Conservation (phyloP, 2,329 filamentous ascomycete species). For the Metarhizium anisopliae region DNA sequence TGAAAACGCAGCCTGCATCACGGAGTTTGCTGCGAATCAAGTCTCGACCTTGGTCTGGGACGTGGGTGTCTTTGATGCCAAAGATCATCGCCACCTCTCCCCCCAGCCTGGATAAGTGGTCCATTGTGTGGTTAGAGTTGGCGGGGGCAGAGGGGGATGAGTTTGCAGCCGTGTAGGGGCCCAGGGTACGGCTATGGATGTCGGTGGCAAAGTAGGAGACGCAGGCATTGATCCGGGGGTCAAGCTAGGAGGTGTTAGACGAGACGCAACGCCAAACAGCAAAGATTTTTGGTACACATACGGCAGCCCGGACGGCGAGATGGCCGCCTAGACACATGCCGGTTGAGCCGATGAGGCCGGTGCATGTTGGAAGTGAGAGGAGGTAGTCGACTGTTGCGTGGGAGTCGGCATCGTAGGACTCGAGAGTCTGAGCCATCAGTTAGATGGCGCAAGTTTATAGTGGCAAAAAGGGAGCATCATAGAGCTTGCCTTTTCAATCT, state of each 20-base stretch:
- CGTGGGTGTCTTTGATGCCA: constrained; percentile 83
- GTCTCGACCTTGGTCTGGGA: constrained; percentile 73
- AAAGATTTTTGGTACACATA: constrained; percentile 21
- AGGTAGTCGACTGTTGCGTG: constrained; percentile 59
- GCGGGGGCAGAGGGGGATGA: constrained; percentile 27
- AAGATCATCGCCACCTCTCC: constrained; percentile 88
- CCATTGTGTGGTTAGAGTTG: constrained; percentile 41
- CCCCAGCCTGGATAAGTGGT: constrained; percentile 55
- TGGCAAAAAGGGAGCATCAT: background rate
- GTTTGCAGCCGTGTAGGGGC: constrained; percentile 44
- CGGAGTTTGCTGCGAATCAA: constrained; percentile 75
- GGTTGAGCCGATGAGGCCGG: constrained; percentile 67
- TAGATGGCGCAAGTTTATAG: background rate
- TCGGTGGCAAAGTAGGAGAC: constrained; percentile 92
- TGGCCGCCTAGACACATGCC: constrained; percentile 95
- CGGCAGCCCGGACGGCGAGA: constrained; percentile 54
- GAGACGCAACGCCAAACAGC: background rate
- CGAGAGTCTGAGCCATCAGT: constrained; percentile 51
- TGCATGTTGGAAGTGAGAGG: constrained; percentile 67
- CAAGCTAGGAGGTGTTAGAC: constrained; percentile 38
- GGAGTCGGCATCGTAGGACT: constrained; percentile 79
- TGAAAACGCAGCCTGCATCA: constrained; percentile 64
- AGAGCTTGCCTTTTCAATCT: constrained; percentile 59
- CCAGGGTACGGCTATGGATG: constrained; percentile 72
- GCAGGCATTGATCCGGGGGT: constrained; percentile 64